Evolutionary conservation across 345 rosid genomes (phyloP).

Genomic region (Corchorus capsularis): DNA sequence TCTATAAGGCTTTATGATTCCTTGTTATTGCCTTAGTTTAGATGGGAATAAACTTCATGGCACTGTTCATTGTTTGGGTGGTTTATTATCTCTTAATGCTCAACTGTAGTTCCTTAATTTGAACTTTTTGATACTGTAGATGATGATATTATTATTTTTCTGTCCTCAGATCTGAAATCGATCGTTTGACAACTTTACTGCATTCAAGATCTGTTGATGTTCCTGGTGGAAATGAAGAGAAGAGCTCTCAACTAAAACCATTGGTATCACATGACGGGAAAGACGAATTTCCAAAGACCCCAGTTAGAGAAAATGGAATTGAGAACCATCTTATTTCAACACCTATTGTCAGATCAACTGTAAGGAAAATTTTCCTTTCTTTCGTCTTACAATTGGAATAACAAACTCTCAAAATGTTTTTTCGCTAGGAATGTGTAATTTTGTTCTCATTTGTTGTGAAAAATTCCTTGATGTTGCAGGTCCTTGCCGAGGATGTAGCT

Average conservation of each 20-base stretch:
- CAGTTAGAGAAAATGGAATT: constrained; percentile 41
- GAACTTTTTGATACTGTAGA: background rate
- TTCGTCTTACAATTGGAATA: background rate
- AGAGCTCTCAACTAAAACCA: constrained; percentile 41
- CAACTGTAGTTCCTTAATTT: background rate
- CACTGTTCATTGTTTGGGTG: background rate
- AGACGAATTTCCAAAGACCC: constrained; percentile 34
- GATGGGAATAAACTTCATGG: background rate
- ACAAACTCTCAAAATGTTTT: background rate
- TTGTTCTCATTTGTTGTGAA: background rate
- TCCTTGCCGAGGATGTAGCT: constrained; percentile 62
- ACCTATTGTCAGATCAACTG: constrained; percentile 48
- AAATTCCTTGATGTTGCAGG: constrained; percentile 46
- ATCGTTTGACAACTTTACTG: constrained; percentile 70
- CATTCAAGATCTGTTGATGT: constrained; percentile 57
- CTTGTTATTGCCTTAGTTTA: background rate
- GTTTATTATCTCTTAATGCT: background rate
- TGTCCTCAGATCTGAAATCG: constrained; percentile 75
- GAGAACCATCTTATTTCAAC: constrained; percentile 39
- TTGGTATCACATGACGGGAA: constrained; percentile 32
- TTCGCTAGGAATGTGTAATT: constrained; percentile 1
- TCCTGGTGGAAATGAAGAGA: constrained; percentile 43
- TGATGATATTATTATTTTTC: constrained; percentile 6
- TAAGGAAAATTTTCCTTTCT: constrained; percentile 34
- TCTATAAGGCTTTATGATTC: background rate